Conservation (phyloP, 805 yeast genomes). For the Maudiozyma turicensis region DNA sequence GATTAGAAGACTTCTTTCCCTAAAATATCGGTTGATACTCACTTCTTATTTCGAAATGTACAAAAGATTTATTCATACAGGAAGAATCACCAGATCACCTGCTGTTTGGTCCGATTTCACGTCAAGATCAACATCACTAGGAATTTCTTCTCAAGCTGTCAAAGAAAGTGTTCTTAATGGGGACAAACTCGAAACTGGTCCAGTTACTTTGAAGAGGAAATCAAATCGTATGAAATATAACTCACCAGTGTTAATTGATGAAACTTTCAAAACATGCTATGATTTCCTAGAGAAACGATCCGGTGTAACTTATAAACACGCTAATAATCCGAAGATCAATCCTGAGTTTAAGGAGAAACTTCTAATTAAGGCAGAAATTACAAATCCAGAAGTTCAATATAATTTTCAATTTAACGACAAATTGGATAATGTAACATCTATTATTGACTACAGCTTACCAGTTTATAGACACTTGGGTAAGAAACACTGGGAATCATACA, state of each 20-base stretch:
- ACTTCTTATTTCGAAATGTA: slow-evolving; percentile 7
- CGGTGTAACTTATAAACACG: slow-evolving; percentile 7
- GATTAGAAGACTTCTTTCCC: too few species aligned
- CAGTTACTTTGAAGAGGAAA: slow-evolving; percentile 39
- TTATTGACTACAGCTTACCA: slow-evolving; percentile 61
- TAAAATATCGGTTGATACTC: background rate
- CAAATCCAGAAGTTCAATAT: slow-evolving; percentile 79
- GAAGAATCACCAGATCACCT: slow-evolving; percentile 1
- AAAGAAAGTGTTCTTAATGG: slow-evolving; percentile 30
- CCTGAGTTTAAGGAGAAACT: slow-evolving; percentile 27
- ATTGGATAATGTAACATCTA: slow-evolving; percentile 31
- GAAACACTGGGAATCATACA: slow-evolving; percentile 62
- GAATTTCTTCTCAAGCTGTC: slow-evolving; percentile 17
- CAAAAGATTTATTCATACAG: slow-evolving; percentile 17
- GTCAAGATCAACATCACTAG: slow-evolving; percentile 21
- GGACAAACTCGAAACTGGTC: slow-evolving; percentile 34
- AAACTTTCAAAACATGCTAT: slow-evolving; percentile 63
- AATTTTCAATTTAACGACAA: slow-evolving; percentile 42
- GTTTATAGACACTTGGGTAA: slow-evolving; percentile 65
- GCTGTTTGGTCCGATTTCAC: slow-evolving; percentile 24
- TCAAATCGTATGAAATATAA: slow-evolving; percentile 43
- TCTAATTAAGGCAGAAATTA: slow-evolving; percentile 51
- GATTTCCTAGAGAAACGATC: slow-evolving; percentile 44
- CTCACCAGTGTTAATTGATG: slow-evolving; percentile 61
- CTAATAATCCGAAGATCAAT: background rate